These are phyloP conservation scores for Draba incana DNA, from an alignment of 345 rosid species.

Conservation along the genomic window DNA sequence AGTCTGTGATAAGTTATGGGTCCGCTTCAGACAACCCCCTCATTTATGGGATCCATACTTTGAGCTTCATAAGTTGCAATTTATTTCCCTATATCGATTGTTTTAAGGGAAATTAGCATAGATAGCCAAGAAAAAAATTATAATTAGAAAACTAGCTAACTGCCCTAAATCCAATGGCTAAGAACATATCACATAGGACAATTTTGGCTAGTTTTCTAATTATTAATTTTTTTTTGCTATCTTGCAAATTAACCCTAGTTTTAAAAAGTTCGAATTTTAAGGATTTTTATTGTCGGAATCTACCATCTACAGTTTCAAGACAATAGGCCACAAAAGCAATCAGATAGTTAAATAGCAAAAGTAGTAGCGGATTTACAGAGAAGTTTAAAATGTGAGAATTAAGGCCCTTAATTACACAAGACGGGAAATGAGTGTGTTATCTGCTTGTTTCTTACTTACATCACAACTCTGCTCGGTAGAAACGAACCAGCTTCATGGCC, in stretches of 20 bases:
- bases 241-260: neutral
- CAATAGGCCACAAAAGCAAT: constrained; percentile 15
- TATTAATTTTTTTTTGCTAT: too few species aligned
- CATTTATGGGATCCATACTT: constrained; percentile 15
- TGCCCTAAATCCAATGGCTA: too few species aligned
- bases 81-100: neutral
- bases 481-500: constrained; percentile 59
- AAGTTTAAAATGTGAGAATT: constrained; percentile 13
- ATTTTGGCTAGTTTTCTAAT: too few species aligned
- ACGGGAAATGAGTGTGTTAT: neutral
- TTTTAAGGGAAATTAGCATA: too few species aligned
- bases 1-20: constrained; percentile 29
- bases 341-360: neutral
- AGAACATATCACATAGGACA: too few species aligned
- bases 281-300: constrained; percentile 5
- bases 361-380: constrained; percentile 33
- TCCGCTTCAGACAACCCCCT: constrained; percentile 19
- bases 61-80: neutral
- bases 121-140: too few species aligned
- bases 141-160: too few species aligned
- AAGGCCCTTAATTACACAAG: constrained; percentile 33
- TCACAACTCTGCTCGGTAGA: constrained; percentile 58
- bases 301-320: neutral
- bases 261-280: neutral
- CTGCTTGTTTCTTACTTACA: constrained; percentile 14